phyloP scores from a whole-genome alignment of 768 basidiomycete species.

The Floccularia luteovirens region DNA sequence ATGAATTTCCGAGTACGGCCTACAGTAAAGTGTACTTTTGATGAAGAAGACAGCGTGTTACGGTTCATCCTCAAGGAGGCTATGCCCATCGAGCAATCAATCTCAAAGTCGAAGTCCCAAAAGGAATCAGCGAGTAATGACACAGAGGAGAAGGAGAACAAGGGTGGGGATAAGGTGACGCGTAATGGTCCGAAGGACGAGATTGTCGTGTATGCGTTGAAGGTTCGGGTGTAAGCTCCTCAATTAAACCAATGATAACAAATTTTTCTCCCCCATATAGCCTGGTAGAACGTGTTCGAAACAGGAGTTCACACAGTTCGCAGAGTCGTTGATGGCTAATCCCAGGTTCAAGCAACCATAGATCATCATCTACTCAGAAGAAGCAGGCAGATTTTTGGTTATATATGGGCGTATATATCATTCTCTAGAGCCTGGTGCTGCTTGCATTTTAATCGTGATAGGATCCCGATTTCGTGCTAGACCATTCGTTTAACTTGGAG shows the following conservation, averaged over 20 bases:
- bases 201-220: constrained; percentile 56
- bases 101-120: no score
- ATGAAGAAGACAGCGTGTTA: constrained; percentile 45
- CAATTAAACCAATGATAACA: background rate
- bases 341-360: no score
- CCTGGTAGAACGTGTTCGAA: constrained; percentile 41
- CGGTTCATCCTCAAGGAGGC: constrained; percentile 48
- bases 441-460: no score
- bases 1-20: constrained; percentile 56
- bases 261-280: constrained; percentile 13
- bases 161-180: constrained; percentile 12
- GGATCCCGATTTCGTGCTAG: no score
- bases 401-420: no score
- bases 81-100: constrained; percentile 16
- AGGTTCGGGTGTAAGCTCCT: constrained; percentile 28
- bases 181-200: constrained; percentile 23
- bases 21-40: constrained; percentile 50
- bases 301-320: constrained; percentile 48
- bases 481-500: no score
- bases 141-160: no score
- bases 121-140: no score
- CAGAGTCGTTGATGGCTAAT: constrained; percentile 34
- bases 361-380: no score
- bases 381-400: no score
- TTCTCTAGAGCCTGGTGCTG: no score